These are phyloP conservation scores for Erythrobasidium hasegawianum DNA, from an alignment of 1,284 basidiomycete genomes.

Conservation along the genomic window DNA sequence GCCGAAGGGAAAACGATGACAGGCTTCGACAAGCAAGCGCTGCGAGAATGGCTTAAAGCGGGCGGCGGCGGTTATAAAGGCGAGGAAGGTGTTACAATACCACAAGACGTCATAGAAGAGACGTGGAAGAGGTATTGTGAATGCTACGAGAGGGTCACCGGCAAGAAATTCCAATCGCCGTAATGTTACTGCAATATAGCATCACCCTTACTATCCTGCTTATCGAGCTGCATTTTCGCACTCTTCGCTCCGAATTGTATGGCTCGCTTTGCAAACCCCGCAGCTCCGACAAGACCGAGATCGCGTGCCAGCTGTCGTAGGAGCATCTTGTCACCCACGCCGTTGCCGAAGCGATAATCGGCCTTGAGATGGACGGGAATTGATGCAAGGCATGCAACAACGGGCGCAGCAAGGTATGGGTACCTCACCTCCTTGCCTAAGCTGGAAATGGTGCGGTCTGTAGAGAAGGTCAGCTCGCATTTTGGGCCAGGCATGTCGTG, in stretches of 20 bases:
- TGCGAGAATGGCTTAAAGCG: constrained; percentile 79
- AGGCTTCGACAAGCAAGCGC: constrained; percentile 95
- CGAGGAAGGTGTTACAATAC: constrained; percentile 59
- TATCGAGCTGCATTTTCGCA: constrained; percentile 72
- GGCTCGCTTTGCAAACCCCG: constrained; percentile 75
- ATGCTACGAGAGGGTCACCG: constrained; percentile 66
- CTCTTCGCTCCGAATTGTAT: constrained; percentile 97
- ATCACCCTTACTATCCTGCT: constrained; percentile 47
- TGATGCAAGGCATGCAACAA: constrained; percentile 67
- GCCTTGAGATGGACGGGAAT: constrained; percentile 76
- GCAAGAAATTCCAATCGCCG: constrained; percentile 41
- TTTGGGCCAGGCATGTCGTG: constrained; percentile 56
- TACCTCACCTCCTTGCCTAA: constrained; percentile 86
- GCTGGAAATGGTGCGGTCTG: constrained; percentile 79
- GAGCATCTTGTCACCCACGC: constrained; percentile 81
- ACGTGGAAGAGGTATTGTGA: constrained; percentile 75
- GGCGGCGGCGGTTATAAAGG: constrained; percentile 64
- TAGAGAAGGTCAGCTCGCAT: neutral
- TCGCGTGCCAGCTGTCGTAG: constrained; percentile 63
- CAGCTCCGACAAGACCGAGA: constrained; percentile 66
- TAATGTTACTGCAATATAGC: constrained; percentile 5
- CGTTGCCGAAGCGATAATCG: constrained; percentile 62
- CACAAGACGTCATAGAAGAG: constrained; percentile 67
- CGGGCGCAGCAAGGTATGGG: constrained; percentile 76
- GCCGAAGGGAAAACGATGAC: constrained; percentile 70